Evolutionary conservation across 164 flowering plant genomes (phyloP).

Genomic region (Vitis labrusca): DNA sequence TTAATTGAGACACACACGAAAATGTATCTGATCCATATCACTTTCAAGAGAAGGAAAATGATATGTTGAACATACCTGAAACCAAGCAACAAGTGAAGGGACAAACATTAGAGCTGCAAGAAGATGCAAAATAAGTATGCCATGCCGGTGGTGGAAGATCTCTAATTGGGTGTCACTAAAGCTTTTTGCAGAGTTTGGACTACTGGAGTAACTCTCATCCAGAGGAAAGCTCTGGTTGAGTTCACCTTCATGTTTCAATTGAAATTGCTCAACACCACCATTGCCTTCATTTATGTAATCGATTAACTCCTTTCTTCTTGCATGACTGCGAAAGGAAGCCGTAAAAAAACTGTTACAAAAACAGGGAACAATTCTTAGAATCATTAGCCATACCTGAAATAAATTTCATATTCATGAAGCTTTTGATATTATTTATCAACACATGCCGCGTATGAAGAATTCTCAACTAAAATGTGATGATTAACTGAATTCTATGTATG

Average conservation of each 20-base stretch:
- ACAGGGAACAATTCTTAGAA: constrained; percentile 29
- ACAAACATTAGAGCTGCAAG: constrained; percentile 75
- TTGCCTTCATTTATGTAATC: constrained; percentile 29
- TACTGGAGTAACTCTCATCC: constrained; percentile 45
- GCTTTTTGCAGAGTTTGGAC: constrained; percentile 56
- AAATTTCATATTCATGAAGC: background rate
- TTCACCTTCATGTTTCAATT: constrained; percentile 20
- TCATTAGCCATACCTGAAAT: background rate
- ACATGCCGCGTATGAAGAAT: background rate
- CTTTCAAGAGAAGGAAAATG: background rate
- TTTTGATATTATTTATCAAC: background rate
- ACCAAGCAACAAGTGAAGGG: constrained; percentile 88
- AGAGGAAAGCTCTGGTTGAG: constrained; percentile 24
- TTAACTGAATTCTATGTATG: too few relatives aligned
- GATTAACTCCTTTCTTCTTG: constrained; percentile 41
- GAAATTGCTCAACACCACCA: constrained; percentile 21
- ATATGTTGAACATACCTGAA: constrained; percentile 52
- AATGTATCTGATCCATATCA: too few relatives aligned
- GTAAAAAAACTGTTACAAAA: constrained; percentile 75
- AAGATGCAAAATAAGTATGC: constrained; percentile 73
- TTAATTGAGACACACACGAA: too few relatives aligned
- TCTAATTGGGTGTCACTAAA: constrained; percentile 80
- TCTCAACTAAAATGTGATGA: too few relatives aligned
- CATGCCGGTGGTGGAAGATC: constrained; percentile 81
- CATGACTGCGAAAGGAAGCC: constrained; percentile 80